These are phyloP conservation scores for Achaetomium macrosporum DNA, from an alignment of 2,329 filamentous ascomycete genomes.

Conservation along the genomic window DNA sequence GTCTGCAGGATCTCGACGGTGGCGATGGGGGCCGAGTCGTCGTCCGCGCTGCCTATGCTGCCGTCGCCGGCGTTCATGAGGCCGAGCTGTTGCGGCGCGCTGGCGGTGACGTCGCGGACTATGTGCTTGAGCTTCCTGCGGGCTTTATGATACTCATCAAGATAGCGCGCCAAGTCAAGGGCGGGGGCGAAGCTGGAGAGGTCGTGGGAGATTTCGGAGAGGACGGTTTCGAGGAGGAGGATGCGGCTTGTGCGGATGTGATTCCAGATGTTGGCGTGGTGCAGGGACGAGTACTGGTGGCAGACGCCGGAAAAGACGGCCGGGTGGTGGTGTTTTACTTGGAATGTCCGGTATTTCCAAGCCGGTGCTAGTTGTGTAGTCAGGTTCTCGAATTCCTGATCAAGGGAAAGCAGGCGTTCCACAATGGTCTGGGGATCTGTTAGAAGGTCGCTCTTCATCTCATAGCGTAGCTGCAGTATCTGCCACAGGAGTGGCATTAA, in stretches of 20 bases:
- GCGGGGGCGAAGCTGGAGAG: conserved; percentile 25
- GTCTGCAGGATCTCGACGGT: conserved; percentile 29
- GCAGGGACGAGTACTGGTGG: conserved; percentile 42
- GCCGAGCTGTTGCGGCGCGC: conserved; percentile 45
- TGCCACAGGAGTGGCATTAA: conserved; percentile 41
- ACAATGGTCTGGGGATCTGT: conserved; percentile 38
- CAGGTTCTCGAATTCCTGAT: conserved; percentile 38
- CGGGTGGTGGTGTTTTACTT: conserved; percentile 34
- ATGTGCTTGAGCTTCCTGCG: conserved; percentile 37
- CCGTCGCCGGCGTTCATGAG: conserved; percentile 39
- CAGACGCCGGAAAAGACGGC: conserved; percentile 38
- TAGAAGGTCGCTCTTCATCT: conserved; percentile 37
- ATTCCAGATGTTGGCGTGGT: conserved; percentile 44
- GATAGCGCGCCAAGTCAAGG: conserved; percentile 25
- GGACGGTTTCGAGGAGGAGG: conserved; percentile 43
- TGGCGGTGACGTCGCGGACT: conserved; percentile 39
- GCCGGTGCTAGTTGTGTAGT: conserved; percentile 34
- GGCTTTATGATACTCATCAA: conserved; percentile 33
- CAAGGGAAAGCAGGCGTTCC: conserved; percentile 34
- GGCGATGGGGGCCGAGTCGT: conserved; percentile 22
- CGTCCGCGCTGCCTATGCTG: conserved; percentile 23
- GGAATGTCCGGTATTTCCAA: conserved; percentile 40
- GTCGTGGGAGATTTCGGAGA: conserved; percentile 37
- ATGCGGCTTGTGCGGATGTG: conserved; percentile 41
- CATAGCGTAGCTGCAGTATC: conserved; percentile 42